Base-by-base conservation (phyloP, 2,329 filamentous ascomycete genomes). In the Colletotrichum siamense region DNA sequence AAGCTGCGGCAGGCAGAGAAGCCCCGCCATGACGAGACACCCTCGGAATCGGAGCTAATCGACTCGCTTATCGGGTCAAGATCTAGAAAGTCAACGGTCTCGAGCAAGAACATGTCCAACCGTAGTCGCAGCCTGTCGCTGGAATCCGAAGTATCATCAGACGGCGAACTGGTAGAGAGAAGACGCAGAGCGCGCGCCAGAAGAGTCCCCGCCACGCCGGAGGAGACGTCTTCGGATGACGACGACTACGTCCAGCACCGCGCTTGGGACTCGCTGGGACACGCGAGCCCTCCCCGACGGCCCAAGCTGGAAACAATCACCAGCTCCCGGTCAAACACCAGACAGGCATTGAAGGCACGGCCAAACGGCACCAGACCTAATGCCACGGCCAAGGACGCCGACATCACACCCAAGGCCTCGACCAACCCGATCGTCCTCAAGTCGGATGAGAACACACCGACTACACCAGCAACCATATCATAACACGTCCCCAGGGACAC, bases 251-350 rank as follows among this genome's bases (percentile, higher is more conserved):
- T 55, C 6, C 64, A 78, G 71, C 77, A 78, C 18, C 78, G 69
- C 63, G 78, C 74, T 64, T 79, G 78, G 57, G 75, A 80, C 63
- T 72, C 78, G 26, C 49, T 78, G 62, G 81, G 79, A 78, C 82
- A 81, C 52, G 78, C 80, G 44, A 82, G 81, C 34, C 85, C 83
- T 44, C 85, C 84, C 1, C 85, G 85, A 77, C 83, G 86, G 62
- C 87, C 88, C 6, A 87, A 85, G 79, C 82, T 90, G 44, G 85
- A 87, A 73, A 89, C 88, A 12, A 89, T 89, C 22, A 76, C 83
- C 66, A 88, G 88, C 81, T 86, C 85, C 22, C 84, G 86, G 52
- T 81, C 82, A 28, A 78, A 78, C 34, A 80, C 79, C 74, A 82
- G 79, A 59, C 80, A 81, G 26, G 79, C 81, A 64, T 77, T 80